Evolutionary conservation across 345 rosid genomes (phyloP).

Genomic region (Lenwebbia sp.): DNA sequence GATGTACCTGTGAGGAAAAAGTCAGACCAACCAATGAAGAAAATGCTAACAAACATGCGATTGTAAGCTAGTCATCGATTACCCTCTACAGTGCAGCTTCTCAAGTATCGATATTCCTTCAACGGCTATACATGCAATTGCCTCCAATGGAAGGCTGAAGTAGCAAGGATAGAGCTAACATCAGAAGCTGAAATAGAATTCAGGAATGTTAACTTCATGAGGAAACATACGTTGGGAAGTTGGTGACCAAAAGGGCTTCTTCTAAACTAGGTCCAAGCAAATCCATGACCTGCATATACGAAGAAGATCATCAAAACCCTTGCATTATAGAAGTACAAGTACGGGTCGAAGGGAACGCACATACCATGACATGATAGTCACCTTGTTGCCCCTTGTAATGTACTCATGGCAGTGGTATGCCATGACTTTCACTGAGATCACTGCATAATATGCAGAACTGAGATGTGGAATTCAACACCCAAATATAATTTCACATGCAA

Average conservation of each 20-base stretch:
- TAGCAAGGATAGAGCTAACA: too few species aligned
- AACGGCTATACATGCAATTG: too few species aligned
- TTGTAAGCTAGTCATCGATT: too few species aligned
- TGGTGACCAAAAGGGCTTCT: slow-evolving; percentile 75
- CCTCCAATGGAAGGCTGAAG: too few species aligned
- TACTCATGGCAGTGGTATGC: slow-evolving; percentile 58
- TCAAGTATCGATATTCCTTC: too few species aligned
- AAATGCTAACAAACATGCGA: too few species aligned
- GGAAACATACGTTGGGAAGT: slow-evolving; percentile 47
- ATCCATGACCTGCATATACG: slow-evolving; percentile 67
- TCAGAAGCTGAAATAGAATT: too few species aligned
- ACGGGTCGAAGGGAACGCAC: too few species aligned
- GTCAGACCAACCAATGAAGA: too few species aligned
- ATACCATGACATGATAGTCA: slow-evolving; percentile 79
- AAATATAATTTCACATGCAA: neutral
- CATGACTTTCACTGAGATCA: slow-evolving; percentile 84
- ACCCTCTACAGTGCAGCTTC: too few species aligned
- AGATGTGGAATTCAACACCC: neutral
- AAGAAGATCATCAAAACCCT: neutral
- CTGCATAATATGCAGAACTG: slow-evolving; percentile 18
- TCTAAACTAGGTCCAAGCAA: slow-evolving; percentile 78
- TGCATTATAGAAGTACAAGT: neutral
- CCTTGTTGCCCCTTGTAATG: slow-evolving; percentile 85
- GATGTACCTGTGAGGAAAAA: too few species aligned
- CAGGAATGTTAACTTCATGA: neutral